Conservation (phyloP, 1,139 yeast species). For the Protomyces arabidopsidicola region DNA sequence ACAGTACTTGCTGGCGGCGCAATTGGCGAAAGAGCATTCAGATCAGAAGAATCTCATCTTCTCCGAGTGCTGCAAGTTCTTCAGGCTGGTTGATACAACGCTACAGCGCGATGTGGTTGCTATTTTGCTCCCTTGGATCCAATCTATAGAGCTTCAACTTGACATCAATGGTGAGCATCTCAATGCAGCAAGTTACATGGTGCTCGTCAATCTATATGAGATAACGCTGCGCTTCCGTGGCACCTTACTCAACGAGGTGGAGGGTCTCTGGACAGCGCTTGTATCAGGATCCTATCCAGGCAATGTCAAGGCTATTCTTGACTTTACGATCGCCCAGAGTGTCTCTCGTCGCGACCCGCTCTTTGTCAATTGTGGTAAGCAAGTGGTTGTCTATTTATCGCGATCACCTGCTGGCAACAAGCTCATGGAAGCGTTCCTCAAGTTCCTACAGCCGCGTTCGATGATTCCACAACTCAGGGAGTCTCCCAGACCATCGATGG, state of each 20-base stretch:
- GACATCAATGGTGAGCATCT: conserved; percentile 50
- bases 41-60: conserved; percentile 58
- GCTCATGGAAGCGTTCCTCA: conserved; percentile 60
- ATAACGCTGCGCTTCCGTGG: conserved; percentile 75
- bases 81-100: conserved; percentile 56
- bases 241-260: conserved; percentile 75
- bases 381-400: conserved; percentile 70
- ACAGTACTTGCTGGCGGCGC: conserved; percentile 60
- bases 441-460: conserved; percentile 70
- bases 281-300: conserved; percentile 63
- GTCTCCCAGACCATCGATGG: conserved; percentile 38
- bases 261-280: conserved; percentile 89
- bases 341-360: conserved; percentile 64
- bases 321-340: conserved; percentile 64
- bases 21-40: conserved; percentile 56
- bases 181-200: conserved; percentile 52
- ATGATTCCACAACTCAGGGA: conserved; percentile 70
- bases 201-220: conserved; percentile 73
- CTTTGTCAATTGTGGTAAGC: conserved; percentile 75
- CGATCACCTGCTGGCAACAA: conserved; percentile 55
- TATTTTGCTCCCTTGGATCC: conserved; percentile 85
- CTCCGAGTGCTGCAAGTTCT: conserved; percentile 67
- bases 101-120: conserved; percentile 73
- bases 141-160: conserved; percentile 60
- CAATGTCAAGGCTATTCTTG: conserved; percentile 68